phyloP scores from a whole-genome alignment of 805 yeast genomes.

The Suhomyces kilbournensis region DNA sequence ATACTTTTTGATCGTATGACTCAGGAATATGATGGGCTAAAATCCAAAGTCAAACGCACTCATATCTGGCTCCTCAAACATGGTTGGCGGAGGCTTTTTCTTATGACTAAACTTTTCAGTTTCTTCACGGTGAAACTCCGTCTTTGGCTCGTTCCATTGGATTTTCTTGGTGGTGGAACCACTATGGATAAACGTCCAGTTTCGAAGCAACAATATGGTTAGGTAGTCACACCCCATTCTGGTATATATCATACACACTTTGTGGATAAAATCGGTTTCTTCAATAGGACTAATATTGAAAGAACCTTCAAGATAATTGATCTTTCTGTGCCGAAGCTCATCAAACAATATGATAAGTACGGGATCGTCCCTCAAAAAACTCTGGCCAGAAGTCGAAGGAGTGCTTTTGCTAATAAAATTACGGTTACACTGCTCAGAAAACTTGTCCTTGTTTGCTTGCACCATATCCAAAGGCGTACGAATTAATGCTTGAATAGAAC shows the following conservation, averaged over 20 bases:
- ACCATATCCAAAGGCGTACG: conserved; percentile 45
- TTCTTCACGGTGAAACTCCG: not conserved
- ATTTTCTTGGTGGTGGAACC: not conserved
- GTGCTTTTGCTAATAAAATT: conserved; percentile 8
- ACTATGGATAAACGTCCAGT: conserved; percentile 57
- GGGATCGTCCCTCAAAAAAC: conserved; percentile 74
- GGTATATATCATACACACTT: conserved; percentile 64
- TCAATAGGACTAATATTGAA: conserved; percentile 36
- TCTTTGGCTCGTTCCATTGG: not conserved
- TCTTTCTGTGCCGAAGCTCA: conserved; percentile 52
- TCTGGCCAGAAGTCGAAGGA: conserved; percentile 15
- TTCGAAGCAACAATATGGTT: conserved; percentile 56
- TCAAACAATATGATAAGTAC: conserved; percentile 66
- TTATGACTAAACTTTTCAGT: not conserved
- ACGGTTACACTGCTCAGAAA: conserved; percentile 19
- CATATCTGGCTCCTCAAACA: conserved; percentile 74
- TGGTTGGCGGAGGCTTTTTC: conserved; percentile 45
- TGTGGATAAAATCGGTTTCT: conserved; percentile 62
- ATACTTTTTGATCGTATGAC: too few relatives aligned
- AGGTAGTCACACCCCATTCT: conserved; percentile 92
- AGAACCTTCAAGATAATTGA: conserved; percentile 50
- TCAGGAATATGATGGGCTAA: too few relatives aligned
- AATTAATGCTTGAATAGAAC: conserved; percentile 62
- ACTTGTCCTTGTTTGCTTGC: conserved; percentile 14
- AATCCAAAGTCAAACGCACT: conserved; percentile 57